These are phyloP conservation scores for Blastobotrys arbuscula DNA, from an alignment of 1,139 yeast species.

Conservation along the genomic window DNA sequence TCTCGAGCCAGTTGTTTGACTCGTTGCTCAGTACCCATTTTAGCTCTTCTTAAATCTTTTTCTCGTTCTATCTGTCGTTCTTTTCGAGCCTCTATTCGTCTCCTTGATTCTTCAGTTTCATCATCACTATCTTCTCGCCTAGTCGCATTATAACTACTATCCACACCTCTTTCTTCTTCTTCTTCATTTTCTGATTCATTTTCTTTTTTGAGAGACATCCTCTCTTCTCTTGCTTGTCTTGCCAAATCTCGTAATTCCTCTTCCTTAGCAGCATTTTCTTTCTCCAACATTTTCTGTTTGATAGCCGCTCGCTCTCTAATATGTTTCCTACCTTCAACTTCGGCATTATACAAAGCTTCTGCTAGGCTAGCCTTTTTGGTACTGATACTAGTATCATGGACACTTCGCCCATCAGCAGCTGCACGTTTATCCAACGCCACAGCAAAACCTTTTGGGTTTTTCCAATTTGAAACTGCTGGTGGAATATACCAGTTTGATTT, in stretches of 20 bases:
- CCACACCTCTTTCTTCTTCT: background rate
- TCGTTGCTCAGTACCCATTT: constrained; percentile 44
- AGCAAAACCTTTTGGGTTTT: constrained; percentile 86
- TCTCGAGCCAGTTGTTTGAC: constrained; percentile 41
- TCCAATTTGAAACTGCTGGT: constrained; percentile 92
- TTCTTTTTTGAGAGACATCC: constrained; percentile 12
- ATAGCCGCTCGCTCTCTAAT: constrained; percentile 54
- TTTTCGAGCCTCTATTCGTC: constrained; percentile 39
- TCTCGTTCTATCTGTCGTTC: constrained; percentile 45
- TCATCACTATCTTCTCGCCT: constrained; percentile 7
- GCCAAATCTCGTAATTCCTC: constrained; percentile 54
- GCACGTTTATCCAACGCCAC: constrained; percentile 75
- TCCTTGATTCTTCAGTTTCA: constrained; percentile 26
- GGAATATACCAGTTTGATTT: constrained; percentile 85
- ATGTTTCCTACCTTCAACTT: constrained; percentile 65
- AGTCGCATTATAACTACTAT: background rate
- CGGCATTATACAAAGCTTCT: constrained; percentile 72
- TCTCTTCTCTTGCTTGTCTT: constrained; percentile 45
- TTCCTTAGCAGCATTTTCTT: constrained; percentile 57
- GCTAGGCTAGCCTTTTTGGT: constrained; percentile 60
- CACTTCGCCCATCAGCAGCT: constrained; percentile 49
- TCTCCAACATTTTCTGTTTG: constrained; percentile 49
- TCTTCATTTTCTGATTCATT: background rate
- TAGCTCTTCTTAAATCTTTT: constrained; percentile 40
- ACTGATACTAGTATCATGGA: constrained; percentile 42